Evolutionary conservation across 1,139 yeast species (phyloP), one percentile per base, ranked within the genome.

Genomic region (Protomyces inundatus): DNA sequence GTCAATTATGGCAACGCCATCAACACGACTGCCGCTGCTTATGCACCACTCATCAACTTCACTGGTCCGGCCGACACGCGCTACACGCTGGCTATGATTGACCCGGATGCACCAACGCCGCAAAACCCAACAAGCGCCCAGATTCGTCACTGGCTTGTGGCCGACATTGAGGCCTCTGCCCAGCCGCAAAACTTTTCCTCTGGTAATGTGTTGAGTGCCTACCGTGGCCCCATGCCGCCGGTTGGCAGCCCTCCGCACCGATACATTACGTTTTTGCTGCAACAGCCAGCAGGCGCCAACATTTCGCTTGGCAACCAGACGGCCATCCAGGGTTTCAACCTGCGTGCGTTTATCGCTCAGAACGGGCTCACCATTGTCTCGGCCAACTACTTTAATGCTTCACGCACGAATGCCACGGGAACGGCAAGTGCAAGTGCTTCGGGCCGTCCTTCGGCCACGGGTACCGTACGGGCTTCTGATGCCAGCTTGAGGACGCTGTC

Each of bases 121-220:
- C 37, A 39, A 33, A 58, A 52, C 16, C 62, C 62, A 9, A 40
- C 62, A 4, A 51, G 56, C 9, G 55, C 62, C 39, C 35, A 58
- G 12, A 58, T 58, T 40, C 55, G 62, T 4, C 62, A 58, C 45
- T 58, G 62, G 62, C 34, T 52, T n/a, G 62, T 58, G 14, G 42
- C 62, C 9, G 56, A 58, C 32, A 42, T 58, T 10, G 12, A 14
- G 6, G 52, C 56, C 33, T 42, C 55, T 14, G 12, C 55, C 12
- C 6, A 33, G 6, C 40, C 56, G 2, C 32, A 7, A 33, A 57
- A 57, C 30, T 10, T 45, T n/a, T 37, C 53, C 6, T 9, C 50
- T 3, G 52, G 45, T 34, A 52, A 51, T 12, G 62, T 58, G 32
- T 35, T 58, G n/a, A 51, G 56, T 6, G 42, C 55, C 7, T 58